Conservation (phyloP, 2,329 filamentous ascomycete genomes). For the Fusarium marasasianum region DNA sequence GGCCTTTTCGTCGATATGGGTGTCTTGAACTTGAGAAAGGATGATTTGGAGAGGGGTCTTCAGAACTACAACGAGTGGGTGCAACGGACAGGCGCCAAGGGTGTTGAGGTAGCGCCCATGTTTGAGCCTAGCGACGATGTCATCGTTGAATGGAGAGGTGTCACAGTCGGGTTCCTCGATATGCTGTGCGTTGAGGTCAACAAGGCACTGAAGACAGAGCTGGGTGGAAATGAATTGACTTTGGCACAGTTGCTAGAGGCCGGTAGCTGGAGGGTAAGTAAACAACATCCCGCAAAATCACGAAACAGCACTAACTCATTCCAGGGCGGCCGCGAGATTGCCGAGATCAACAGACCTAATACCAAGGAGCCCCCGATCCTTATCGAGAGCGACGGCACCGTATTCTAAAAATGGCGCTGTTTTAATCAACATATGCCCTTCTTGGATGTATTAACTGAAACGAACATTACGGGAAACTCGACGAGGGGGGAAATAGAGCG, state of each 20-base stretch:
- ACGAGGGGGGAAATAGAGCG: slow-evolving; percentile 10
- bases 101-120: slow-evolving; percentile 64
- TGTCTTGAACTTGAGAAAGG: slow-evolving; percentile 77
- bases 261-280: slow-evolving; percentile 92
- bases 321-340: slow-evolving; percentile 93
- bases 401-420: slow-evolving; percentile 71
- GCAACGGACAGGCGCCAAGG: slow-evolving; percentile 73
- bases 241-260: slow-evolving; percentile 93
- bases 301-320: slow-evolving; percentile 24
- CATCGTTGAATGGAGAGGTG: slow-evolving; percentile 72
- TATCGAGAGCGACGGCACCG: slow-evolving; percentile 94
- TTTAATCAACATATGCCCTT: slow-evolving; percentile 2
- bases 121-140: slow-evolving; percentile 69
- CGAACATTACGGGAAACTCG: slow-evolving; percentile 24
- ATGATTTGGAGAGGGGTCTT: slow-evolving; percentile 76
- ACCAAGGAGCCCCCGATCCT: slow-evolving; percentile 97
- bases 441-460: slow-evolving; percentile 35
- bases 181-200: slow-evolving; percentile 56
- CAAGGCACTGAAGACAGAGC: slow-evolving; percentile 55
- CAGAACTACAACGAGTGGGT: slow-evolving; percentile 72
- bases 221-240: slow-evolving; percentile 77
- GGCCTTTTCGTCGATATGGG: slow-evolving; percentile 88
- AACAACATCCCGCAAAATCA: too few species aligned
- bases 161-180: slow-evolving; percentile 70
- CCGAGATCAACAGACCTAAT: slow-evolving; percentile 93